phyloP scores from a whole-genome alignment of 345 rosid species.

The Atalantia buxifolia region DNA sequence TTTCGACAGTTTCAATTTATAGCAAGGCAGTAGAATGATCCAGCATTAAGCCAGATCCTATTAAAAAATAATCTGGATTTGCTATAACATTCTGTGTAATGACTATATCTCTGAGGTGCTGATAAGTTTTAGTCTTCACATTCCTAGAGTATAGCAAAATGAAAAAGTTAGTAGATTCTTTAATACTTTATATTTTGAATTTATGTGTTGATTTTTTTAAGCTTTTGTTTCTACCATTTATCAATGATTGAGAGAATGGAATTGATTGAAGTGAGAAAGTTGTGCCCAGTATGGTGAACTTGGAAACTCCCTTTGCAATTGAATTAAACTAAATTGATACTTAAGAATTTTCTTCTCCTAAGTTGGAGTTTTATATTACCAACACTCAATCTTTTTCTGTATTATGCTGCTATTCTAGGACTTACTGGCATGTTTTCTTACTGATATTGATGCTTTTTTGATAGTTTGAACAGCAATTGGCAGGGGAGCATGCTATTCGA shows the following conservation, averaged over 20 bases:
- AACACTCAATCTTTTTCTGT: not conserved
- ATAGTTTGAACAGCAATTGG: constrained; percentile 51
- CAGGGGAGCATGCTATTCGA: too few species aligned
- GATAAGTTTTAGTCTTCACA: too few species aligned
- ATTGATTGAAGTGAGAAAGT: not conserved
- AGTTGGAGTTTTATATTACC: not conserved
- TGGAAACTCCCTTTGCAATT: not conserved
- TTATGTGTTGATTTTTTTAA: not conserved
- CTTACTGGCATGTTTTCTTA: not conserved
- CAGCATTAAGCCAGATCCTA: too few species aligned
- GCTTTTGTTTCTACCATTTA: not conserved
- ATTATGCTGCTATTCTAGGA: not conserved
- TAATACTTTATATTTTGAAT: not conserved
- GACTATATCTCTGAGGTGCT: too few species aligned
- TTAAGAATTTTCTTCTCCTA: not conserved
- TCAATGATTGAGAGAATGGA: not conserved
- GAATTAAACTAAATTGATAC: not conserved
- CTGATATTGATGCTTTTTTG: too few species aligned
- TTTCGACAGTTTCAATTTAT: too few species aligned
- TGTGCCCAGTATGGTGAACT: not conserved
- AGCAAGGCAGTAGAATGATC: too few species aligned
- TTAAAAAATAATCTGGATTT: too few species aligned
- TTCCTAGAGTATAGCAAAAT: not conserved
- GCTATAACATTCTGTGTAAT: too few species aligned
- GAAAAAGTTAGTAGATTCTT: not conserved